Percentiles rank a stretch among this genome's conserved stretches.
phyloP scores from a whole-genome alignment of 2,329 filamentous ascomycete genomes.

The Fusarium sp. region DNA sequence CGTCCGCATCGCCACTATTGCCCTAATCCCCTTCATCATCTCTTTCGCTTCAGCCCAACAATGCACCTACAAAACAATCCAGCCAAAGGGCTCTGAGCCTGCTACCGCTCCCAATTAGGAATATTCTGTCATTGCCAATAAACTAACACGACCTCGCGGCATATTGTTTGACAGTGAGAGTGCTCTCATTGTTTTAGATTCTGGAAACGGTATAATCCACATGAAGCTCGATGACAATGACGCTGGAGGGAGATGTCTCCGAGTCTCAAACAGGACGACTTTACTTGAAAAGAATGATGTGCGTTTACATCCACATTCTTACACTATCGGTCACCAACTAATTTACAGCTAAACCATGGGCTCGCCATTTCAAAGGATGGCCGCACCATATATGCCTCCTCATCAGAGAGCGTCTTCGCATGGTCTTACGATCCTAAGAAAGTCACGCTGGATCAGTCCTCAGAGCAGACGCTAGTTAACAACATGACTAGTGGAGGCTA shows the following conservation, averaged over 20 bases:
- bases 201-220: conserved; percentile 53
- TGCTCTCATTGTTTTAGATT: conserved; percentile 57
- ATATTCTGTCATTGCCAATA: conserved; percentile 54
- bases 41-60: conserved; percentile 11
- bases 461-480: conserved; percentile 62
- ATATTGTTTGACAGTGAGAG: conserved; percentile 58
- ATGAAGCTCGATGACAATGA: conserved; percentile 56
- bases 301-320: conserved; percentile 21
- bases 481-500: conserved; percentile 73
- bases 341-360: conserved; percentile 64
- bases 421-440: conserved; percentile 71
- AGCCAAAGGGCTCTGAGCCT: conserved; percentile 50
- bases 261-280: conserved; percentile 48
- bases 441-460: conserved; percentile 54
- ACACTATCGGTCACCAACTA: neutral
- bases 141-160: conserved; percentile 54
- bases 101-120: conserved; percentile 55
- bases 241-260: conserved; percentile 54
- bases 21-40: conserved; percentile 8
- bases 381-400: conserved; percentile 66
- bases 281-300: conserved; percentile 51
- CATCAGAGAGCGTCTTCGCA: conserved; percentile 65
- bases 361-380: conserved; percentile 64
- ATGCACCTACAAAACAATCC: conserved; percentile 42
- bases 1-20: conserved; percentile 14